Evolutionary conservation across 176 grass and related monocot species (phyloP).

Genomic region (Triticum monococcum): DNA sequence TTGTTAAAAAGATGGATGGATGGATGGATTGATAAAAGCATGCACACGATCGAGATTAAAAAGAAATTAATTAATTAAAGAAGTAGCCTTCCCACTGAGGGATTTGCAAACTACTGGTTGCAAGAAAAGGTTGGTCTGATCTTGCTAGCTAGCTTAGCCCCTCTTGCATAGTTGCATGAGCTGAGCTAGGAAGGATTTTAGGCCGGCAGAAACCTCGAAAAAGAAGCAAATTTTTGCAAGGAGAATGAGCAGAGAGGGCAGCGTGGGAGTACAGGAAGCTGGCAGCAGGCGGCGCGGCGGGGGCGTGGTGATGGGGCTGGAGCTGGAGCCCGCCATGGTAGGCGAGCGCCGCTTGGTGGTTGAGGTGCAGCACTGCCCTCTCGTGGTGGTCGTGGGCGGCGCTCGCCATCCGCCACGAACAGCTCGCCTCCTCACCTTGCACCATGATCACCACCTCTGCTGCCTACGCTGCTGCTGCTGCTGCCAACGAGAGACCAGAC

Average conservation of each 20-base stretch:
- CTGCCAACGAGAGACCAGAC: conserved; percentile 3
- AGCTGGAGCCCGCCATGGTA: conserved; percentile 38
- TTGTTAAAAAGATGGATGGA: conserved; percentile 52
- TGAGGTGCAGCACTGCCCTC: conserved; percentile 29
- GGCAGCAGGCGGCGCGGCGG: conserved; percentile 41
- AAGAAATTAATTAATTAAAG: conserved; percentile 19
- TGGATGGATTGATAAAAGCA: conserved; percentile 50
- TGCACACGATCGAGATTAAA: conserved; percentile 18
- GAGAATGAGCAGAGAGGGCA: not conserved
- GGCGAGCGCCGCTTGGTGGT: conserved; percentile 39
- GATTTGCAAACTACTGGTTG: conserved; percentile 45
- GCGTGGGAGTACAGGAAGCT: conserved; percentile 50
- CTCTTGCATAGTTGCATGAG: not conserved
- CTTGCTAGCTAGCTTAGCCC: not conserved
- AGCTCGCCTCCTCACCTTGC: conserved; percentile 66
- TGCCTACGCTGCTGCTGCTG: not conserved
- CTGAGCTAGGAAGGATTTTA: not conserved
- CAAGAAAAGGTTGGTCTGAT: not conserved
- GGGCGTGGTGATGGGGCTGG: conserved; percentile 36
- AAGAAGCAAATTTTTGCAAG: not conserved
- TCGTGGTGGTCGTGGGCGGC: conserved; percentile 27
- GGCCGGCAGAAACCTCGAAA: not conserved
- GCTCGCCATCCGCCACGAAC: conserved; percentile 70
- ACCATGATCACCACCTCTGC: conserved; percentile 49
- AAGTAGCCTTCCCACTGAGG: conserved; percentile 41